Evolutionary conservation across 2,329 filamentous ascomycete species (phyloP), one percentile per base, ranked within the genome.

Genomic region (Calonectria pseudoreteaudii): DNA sequence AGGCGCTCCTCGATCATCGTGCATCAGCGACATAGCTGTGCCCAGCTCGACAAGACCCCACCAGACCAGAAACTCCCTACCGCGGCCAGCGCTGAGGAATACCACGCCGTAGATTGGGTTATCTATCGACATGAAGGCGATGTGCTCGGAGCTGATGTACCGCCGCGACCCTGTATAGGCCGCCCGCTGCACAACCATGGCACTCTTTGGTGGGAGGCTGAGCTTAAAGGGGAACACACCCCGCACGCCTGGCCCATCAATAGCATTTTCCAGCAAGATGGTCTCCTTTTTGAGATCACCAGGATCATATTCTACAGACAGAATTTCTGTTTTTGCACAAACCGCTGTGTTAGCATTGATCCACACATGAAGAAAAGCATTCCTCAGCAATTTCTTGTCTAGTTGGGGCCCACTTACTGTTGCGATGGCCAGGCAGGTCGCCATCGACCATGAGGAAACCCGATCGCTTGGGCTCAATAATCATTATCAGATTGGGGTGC

Each of bases 171-270:
- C 78, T 10, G 77, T 80, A 67, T 80, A 80, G 10, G 78, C 78
- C 16, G 78, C 78, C 30, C 78, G 76, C 68, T 80, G 78, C 70
- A 78, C 74, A 38, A 80, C 71, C 44, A 75, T 74, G 3, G 72
- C 58, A 41, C 74, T 78, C 49, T 76, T 79, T 20, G 77, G 74
- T 8, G 74, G 75, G 69, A 80, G 72, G 31, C 71, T 80, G 52
- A 80, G 77, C 62, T 75, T 80, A 72, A 80, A 80, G 16, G 78
- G 78, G n/a, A 80, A 80, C 62, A 79, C 78, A 44, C 78, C 78
- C 30, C 77, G 72, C 20, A 78, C 70, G 10, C 74, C 75, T 36
- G 77, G 74, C 18, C 80, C 78, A n/a, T 76, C 76, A 26, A 73
- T 73, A 18, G 78, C 76, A 28, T 72, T 79, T 58, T 80, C 78